A percentile compares a stretch with the other conserved stretches of the same genome.
These are phyloP conservation scores for Pseudonectria foliicola DNA, from an alignment of 2,329 filamentous ascomycete genomes.

Conservation along the genomic window DNA sequence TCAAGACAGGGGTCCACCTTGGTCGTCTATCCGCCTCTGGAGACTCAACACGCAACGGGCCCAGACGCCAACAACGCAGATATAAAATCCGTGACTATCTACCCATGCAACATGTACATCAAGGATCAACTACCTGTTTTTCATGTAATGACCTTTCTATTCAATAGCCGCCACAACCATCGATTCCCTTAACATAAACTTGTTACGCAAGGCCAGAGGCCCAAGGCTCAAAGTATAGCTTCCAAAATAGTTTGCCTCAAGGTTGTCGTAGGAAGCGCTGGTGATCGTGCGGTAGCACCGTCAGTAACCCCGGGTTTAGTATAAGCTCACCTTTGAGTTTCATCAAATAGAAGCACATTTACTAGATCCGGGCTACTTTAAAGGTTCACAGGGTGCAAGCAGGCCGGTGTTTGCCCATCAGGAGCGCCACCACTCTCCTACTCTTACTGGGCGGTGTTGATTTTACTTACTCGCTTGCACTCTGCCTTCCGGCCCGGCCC, in stretches of 20 bases:
- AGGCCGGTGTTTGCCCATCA: not conserved
- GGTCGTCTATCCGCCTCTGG: constrained; percentile 32
- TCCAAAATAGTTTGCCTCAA: constrained; percentile 44
- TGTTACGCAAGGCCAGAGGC: constrained; percentile 40
- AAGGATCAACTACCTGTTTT: constrained; percentile 49
- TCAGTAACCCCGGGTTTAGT: constrained; percentile 27
- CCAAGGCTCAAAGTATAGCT: constrained; percentile 34
- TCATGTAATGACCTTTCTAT: no score
- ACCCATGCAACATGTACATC: constrained; percentile 41
- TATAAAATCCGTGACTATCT: constrained; percentile 42
- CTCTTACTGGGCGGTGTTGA: not conserved
- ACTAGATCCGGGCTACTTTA: no score
- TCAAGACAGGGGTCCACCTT: not conserved
- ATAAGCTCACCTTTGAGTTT: no score
- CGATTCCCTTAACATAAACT: constrained; percentile 37
- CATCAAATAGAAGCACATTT: no score
- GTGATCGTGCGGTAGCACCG: constrained; percentile 40
- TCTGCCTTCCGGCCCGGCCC: no score
- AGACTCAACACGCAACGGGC: constrained; percentile 34
- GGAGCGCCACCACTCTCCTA: no score
- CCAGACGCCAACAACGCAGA: constrained; percentile 50
- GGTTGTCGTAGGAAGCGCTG: constrained; percentile 49
- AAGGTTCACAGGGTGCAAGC: no score
- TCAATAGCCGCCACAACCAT: constrained; percentile 51
- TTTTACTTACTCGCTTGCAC: not conserved